Evolutionary conservation across 2,329 filamentous ascomycete species (phyloP).

Genomic region (Sporothrix pallida): DNA sequence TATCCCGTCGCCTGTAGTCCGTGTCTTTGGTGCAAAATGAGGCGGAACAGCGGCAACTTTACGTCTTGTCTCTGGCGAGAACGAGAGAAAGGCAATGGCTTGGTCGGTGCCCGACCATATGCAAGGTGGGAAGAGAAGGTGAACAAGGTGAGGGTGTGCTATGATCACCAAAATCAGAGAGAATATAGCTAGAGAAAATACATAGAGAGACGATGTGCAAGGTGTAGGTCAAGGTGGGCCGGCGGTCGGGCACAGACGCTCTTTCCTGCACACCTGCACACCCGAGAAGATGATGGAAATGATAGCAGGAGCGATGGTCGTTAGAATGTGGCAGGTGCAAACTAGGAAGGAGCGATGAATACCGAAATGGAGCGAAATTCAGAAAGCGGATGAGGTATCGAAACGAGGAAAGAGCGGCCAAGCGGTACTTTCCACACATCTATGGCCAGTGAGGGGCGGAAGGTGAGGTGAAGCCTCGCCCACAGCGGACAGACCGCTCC

Average conservation of each 20-base stretch:
- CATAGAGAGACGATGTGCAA: background rate
- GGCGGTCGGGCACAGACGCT: slow-evolving; percentile 27
- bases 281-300: background rate
- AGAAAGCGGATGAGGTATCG: background rate
- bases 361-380: background rate
- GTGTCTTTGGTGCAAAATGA: background rate
- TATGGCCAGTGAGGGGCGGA: background rate
- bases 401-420: slow-evolving; percentile 1
- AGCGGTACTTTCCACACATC: background rate
- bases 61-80: slow-evolving; percentile 18
- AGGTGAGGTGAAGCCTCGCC: slow-evolving; percentile 27
- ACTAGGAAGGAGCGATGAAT: background rate
- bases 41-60: slow-evolving; percentile 11
- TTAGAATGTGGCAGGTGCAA: background rate
- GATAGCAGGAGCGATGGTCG: background rate
- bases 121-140: slow-evolving; percentile 13
- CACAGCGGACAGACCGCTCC: slow-evolving; percentile 27
- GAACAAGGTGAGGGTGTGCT: slow-evolving; percentile 14
- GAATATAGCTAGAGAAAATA: background rate
- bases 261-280: background rate
- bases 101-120: slow-evolving; percentile 10
- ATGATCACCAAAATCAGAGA: too few relatives aligned
- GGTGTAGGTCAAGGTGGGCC: slow-evolving; percentile 31
- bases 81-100: background rate
- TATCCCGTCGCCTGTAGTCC: background rate